Conservation (phyloP, 257 asterid genomes). For the Solanum commersonii region DNA sequence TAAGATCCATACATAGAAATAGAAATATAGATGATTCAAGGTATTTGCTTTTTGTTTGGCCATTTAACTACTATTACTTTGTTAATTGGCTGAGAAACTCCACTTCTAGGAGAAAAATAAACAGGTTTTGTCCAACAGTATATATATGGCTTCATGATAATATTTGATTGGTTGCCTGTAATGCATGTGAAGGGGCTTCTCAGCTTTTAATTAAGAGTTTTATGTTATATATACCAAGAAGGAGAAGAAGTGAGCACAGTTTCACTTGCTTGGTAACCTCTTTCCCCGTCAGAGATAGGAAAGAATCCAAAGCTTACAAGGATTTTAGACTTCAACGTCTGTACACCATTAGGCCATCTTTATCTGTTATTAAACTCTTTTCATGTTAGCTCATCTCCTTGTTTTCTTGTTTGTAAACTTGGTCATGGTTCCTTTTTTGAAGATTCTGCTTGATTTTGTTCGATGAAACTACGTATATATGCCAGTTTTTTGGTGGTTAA, state of each 20-base stretch:
- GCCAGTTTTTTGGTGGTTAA: background rate
- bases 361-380: background rate
- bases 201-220: background rate
- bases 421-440: background rate
- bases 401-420: background rate
- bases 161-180: background rate
- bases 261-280: background rate
- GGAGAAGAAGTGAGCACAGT: background rate
- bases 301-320: background rate
- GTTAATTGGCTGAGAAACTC: background rate
- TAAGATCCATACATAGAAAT: background rate
- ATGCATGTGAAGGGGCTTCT: background rate
- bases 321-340: background rate
- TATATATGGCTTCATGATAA: background rate
- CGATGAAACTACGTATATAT: background rate
- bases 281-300: background rate
- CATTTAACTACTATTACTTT: background rate
- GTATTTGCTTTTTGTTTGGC: background rate
- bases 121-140: background rate
- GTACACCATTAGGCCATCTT: background rate
- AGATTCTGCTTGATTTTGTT: background rate
- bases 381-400: background rate
- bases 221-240: background rate
- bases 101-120: background rate
- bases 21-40: background rate